Conservation (phyloP, 345 rosid genomes). For the Gossypium mustelinum region DNA sequence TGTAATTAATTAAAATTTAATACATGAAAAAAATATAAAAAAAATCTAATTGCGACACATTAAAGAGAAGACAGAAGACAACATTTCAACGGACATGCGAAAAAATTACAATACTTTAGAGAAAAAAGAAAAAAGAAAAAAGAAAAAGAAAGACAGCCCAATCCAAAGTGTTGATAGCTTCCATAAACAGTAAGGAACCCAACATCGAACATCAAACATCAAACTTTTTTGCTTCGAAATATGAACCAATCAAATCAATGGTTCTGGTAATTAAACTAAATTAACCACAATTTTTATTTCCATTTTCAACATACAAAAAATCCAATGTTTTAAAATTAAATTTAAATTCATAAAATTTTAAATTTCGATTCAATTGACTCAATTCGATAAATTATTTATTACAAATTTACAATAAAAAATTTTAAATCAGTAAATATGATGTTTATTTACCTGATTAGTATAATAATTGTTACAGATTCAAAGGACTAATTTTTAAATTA, state of each 20-base stretch:
- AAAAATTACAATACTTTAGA: background rate
- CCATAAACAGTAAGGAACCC: background rate
- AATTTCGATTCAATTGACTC: too few species aligned
- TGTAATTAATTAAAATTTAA: too few species aligned
- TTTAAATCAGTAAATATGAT: too few species aligned
- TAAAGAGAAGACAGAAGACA: background rate
- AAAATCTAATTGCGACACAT: background rate
- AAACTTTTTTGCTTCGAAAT: background rate
- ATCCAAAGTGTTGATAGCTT: background rate
- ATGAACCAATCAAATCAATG: background rate
- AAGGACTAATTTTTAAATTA: too few species aligned
- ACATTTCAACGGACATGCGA: background rate
- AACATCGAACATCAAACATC: background rate
- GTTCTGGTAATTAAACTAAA: background rate
- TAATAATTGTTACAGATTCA: too few species aligned
- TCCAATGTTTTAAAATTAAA: too few species aligned
- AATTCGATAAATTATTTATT: too few species aligned
- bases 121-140: too few species aligned
- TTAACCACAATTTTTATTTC: background rate
- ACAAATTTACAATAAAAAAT: rapidly evolving
- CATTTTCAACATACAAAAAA: background rate
- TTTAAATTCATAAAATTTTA: too few species aligned
- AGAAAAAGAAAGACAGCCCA: background rate
- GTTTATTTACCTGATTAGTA: too few species aligned
- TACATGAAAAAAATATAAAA: background rate